A percentile compares a stretch with the other conserved stretches of the same genome.
These are phyloP conservation scores for Extremus antarcticus DNA, from an alignment of 495 filamentous ascomycete genomes.

Conservation along the genomic window DNA sequence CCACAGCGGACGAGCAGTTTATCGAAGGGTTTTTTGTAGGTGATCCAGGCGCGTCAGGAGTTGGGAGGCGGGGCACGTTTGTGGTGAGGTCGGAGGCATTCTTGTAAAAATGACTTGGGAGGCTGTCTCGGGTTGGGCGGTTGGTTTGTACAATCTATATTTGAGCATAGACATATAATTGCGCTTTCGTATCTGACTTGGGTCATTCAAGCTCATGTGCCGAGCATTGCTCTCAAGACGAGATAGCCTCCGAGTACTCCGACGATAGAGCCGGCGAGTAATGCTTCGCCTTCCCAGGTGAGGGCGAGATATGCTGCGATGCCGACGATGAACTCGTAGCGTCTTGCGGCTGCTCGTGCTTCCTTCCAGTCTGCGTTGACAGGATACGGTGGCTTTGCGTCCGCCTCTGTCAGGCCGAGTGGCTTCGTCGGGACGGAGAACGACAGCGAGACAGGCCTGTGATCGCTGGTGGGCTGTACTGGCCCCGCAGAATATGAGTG, in stretches of 20 bases:
- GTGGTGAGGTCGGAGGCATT: slow-evolving; percentile 21
- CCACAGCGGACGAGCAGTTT: slow-evolving; percentile 23
- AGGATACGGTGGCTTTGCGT: slow-evolving; percentile 39
- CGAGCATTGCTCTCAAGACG: slow-evolving; percentile 9
- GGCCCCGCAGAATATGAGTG: slow-evolving; percentile 63
- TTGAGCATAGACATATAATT: background rate
- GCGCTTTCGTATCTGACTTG: background rate
- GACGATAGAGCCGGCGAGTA: slow-evolving; percentile 30
- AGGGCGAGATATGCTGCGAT: slow-evolving; percentile 43
- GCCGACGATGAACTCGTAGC: slow-evolving; percentile 49
- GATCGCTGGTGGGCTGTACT: slow-evolving; percentile 66
- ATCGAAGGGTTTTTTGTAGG: slow-evolving; percentile 33
- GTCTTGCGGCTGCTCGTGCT: slow-evolving; percentile 40
- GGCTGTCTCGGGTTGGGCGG: background rate
- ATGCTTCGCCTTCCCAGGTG: slow-evolving; percentile 50
- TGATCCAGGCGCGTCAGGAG: slow-evolving; percentile 7
- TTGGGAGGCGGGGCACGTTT: slow-evolving; percentile 1
- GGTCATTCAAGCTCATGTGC: background rate
- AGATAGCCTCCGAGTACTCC: slow-evolving; percentile 13
- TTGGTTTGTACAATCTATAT: background rate
- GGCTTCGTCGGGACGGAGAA: slow-evolving; percentile 44
- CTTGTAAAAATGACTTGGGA: slow-evolving; percentile 11
- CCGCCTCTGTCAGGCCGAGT: slow-evolving; percentile 23
- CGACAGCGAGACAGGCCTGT: slow-evolving; percentile 66
- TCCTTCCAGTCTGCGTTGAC: slow-evolving; percentile 43